A percentile compares a stretch with the other conserved stretches of the same genome.
These are phyloP conservation scores for Vanrija humicola DNA, from an alignment of 1,284 basidiomycete genomes.

Conservation along the genomic window DNA sequence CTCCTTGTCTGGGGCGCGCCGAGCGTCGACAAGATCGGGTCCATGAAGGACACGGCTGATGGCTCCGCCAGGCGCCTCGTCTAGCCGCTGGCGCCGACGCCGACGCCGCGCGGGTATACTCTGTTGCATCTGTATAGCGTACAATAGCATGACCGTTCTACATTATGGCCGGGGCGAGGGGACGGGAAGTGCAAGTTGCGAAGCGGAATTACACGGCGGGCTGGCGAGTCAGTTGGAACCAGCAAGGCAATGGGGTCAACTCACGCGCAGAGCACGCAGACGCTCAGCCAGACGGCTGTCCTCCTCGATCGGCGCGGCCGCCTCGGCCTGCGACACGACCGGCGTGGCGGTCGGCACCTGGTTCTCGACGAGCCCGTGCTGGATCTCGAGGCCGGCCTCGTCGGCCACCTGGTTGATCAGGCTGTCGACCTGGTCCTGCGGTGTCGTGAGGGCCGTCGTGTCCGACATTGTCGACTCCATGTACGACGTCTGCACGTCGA, in stretches of 20 bases:
- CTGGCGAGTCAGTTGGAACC: neutral
- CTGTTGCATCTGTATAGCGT: conserved; percentile 12
- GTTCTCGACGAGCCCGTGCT: conserved; percentile 75
- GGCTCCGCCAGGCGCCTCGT: conserved; percentile 1
- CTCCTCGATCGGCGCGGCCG: conserved; percentile 28
- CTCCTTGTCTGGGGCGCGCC: conserved; percentile 41
- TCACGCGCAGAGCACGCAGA: conserved; percentile 41
- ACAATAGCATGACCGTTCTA: conserved; percentile 20
- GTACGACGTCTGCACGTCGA: conserved; percentile 96
- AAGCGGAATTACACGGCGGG: conserved; percentile 1
- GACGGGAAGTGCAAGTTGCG: no score
- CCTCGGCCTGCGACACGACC: conserved; percentile 40
- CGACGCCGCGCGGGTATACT: neutral
- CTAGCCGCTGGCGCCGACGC: neutral
- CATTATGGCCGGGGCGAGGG: neutral
- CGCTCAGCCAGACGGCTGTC: conserved; percentile 40
- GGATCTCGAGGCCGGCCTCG: conserved; percentile 92
- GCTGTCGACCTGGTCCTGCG: conserved; percentile 93
- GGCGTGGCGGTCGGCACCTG: conserved; percentile 52
- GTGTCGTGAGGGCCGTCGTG: conserved; percentile 87
- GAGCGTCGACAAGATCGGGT: conserved; percentile 32
- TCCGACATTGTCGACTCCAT: conserved; percentile 97
- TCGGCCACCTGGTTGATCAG: conserved; percentile 94
- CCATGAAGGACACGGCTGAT: conserved; percentile 16
- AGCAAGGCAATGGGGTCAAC: conserved; percentile 10